Percentiles rank a stretch among this genome's conserved stretches.
Conservation (phyloP, 805 yeast species). For the Pichia nanzhaoensis region DNA sequence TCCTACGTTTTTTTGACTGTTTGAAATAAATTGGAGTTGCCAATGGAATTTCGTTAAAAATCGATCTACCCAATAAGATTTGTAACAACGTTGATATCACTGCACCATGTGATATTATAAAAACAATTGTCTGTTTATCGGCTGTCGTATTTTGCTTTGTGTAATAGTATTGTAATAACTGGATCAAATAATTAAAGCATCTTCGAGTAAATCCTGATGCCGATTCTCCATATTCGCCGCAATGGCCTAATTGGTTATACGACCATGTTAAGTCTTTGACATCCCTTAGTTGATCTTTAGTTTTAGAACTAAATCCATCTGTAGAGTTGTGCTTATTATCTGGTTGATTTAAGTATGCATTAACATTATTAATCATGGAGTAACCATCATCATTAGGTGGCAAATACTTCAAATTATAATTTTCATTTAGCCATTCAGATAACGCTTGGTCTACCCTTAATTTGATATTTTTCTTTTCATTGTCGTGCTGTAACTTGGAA, state of each 20-base stretch:
- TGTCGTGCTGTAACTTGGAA: slow-evolving; percentile 6
- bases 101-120: slow-evolving; percentile 39
- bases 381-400: slow-evolving; percentile 43
- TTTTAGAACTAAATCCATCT: slow-evolving; percentile 13
- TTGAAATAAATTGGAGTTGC: slow-evolving; percentile 30
- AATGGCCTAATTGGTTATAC: slow-evolving; percentile 33
- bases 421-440: slow-evolving; percentile 39
- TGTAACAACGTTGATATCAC: slow-evolving; percentile 35
- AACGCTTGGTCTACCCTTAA: slow-evolving; percentile 36
- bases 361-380: slow-evolving; percentile 33
- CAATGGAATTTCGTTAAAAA: slow-evolving; percentile 37
- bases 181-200: slow-evolving; percentile 30
- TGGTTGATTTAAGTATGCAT: slow-evolving; percentile 30
- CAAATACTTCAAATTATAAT: slow-evolving; percentile 32
- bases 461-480: slow-evolving; percentile 13
- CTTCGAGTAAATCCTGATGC: slow-evolving; percentile 32
- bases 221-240: slow-evolving; percentile 39
- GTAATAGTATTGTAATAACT: slow-evolving; percentile 29
- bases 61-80: slow-evolving; percentile 31
- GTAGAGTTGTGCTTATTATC: slow-evolving; percentile 11
- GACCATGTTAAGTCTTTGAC: slow-evolving; percentile 28
- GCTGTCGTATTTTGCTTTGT: slow-evolving; percentile 20
- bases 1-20: slow-evolving; percentile 20
- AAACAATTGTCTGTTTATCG: slow-evolving; percentile 28
- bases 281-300: slow-evolving; percentile 16